These are phyloP conservation scores for Tolypocladium amazonense DNA, from an alignment of 2,329 filamentous ascomycete genomes.

Conservation along the genomic window DNA sequence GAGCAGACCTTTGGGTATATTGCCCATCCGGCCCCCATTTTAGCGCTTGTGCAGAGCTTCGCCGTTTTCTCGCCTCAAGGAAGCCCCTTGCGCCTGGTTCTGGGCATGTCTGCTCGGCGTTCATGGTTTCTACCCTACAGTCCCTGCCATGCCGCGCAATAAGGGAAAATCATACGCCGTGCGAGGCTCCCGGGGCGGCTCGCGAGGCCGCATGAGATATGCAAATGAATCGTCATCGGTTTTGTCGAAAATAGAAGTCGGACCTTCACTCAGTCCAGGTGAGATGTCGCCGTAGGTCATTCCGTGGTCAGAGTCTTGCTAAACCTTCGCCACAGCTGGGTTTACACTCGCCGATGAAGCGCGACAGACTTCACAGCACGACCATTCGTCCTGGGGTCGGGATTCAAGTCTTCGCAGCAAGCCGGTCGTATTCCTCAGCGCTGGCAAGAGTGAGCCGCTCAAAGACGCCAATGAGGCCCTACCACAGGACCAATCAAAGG, in stretches of 20 bases:
- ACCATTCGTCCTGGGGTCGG: conserved; percentile 26
- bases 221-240: not conserved
- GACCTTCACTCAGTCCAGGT: not conserved
- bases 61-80: not conserved
- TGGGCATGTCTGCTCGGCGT: not conserved
- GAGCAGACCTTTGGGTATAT: not conserved
- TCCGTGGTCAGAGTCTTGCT: not conserved
- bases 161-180: not conserved
- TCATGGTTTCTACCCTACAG: not conserved
- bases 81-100: not conserved
- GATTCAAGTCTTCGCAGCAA: conserved; percentile 33
- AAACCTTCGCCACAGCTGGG: conserved; percentile 6
- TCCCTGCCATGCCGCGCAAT: not conserved
- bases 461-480: conserved; percentile 24
- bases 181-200: not conserved
- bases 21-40: not conserved
- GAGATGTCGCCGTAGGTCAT: not conserved
- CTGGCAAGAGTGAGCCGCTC: conserved; percentile 39
- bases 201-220: not conserved
- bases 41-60: not conserved
- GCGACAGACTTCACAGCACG: conserved; percentile 35
- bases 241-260: not conserved
- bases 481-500: not conserved
- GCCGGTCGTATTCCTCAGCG: conserved; percentile 42
- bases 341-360: conserved; percentile 35